Conservation (phyloP, 1,139 yeast species). For the Hansenula lynferdii region DNA sequence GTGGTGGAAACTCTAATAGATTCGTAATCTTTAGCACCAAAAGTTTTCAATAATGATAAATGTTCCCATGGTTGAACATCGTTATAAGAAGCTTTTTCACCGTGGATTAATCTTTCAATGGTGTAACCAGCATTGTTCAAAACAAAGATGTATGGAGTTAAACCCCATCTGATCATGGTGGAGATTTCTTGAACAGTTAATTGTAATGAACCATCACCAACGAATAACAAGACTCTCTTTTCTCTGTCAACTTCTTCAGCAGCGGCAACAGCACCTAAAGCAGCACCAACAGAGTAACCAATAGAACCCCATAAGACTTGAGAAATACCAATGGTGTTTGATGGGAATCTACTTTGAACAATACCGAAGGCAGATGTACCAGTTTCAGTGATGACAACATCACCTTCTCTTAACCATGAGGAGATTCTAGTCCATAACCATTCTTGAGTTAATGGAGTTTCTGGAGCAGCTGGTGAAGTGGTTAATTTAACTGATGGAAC, state of each 20-base stretch:
- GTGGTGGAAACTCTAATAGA: conserved; percentile 52
- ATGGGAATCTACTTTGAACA: conserved; percentile 73
- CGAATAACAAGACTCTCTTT: conserved; percentile 74
- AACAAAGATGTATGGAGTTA: conserved; percentile 76
- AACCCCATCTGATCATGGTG: conserved; percentile 75
- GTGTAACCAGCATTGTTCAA: conserved; percentile 88
- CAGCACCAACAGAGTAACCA: conserved; percentile 84
- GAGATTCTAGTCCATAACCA: conserved; percentile 80
- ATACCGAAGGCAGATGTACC: conserved; percentile 92
- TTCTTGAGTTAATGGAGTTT: conserved; percentile 56
- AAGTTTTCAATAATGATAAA: conserved; percentile 59
- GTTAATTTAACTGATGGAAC: conserved; percentile 39
- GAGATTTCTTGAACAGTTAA: conserved; percentile 85
- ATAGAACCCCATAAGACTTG: conserved; percentile 92
- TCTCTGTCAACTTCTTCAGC: conserved; percentile 66
- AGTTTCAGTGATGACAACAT: conserved; percentile 77
- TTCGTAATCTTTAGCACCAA: conserved; percentile 60
- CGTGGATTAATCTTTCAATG: conserved; percentile 85
- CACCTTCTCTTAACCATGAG: conserved; percentile 74
- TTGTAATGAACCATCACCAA: conserved; percentile 90
- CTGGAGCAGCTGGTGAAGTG: conserved; percentile 28
- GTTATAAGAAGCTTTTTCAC: conserved; percentile 69
- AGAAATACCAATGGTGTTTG: conserved; percentile 69
- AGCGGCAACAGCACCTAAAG: conserved; percentile 82
- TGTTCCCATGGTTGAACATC: conserved; percentile 84